Evolutionary conservation across 352 stramenopile species (phyloP).

Genomic region (Detonula confervacea): DNA sequence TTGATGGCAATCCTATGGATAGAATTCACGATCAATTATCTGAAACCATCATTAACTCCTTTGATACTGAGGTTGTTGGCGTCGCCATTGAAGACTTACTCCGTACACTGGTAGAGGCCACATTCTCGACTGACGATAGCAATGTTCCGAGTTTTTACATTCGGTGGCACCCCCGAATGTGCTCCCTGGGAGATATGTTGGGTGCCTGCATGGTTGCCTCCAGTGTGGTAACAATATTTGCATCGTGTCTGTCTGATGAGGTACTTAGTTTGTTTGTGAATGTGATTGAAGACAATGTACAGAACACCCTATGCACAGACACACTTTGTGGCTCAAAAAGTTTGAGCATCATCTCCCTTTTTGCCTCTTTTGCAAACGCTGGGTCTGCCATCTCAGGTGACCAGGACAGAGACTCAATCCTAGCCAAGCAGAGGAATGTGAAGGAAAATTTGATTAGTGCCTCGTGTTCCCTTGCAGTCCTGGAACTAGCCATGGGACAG

Average conservation of each 20-base stretch:
- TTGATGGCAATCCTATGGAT: slow-evolving; percentile 50
- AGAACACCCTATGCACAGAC: slow-evolving; percentile 23
- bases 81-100: slow-evolving; percentile 28
- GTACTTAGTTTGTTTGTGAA: slow-evolving; percentile 23
- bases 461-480: background rate
- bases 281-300: background rate
- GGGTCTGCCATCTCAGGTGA: background rate
- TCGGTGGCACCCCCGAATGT: slow-evolving; percentile 35
- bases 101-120: slow-evolving; percentile 28
- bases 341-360: slow-evolving; percentile 29
- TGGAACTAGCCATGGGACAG: slow-evolving; percentile 50
- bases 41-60: slow-evolving; percentile 40
- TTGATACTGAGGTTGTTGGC: slow-evolving; percentile 35
- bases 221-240: slow-evolving; percentile 17
- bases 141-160: slow-evolving; percentile 13
- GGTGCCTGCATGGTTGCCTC: slow-evolving; percentile 29
- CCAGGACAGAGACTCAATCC: slow-evolving; percentile 1
- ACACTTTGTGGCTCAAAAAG: slow-evolving; percentile 25
- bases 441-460: slow-evolving; percentile 35
- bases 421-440: slow-evolving; percentile 18
- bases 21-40: slow-evolving; percentile 50
- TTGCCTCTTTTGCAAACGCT: slow-evolving; percentile 30
- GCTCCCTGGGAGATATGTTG: slow-evolving; percentile 45
- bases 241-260: slow-evolving; percentile 32
- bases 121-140: slow-evolving; percentile 16